A percentile compares a stretch with the other conserved stretches of the same genome.
Conservation (phyloP, 352 stramenopile genomes). For the Globisporangium abappressorium region DNA sequence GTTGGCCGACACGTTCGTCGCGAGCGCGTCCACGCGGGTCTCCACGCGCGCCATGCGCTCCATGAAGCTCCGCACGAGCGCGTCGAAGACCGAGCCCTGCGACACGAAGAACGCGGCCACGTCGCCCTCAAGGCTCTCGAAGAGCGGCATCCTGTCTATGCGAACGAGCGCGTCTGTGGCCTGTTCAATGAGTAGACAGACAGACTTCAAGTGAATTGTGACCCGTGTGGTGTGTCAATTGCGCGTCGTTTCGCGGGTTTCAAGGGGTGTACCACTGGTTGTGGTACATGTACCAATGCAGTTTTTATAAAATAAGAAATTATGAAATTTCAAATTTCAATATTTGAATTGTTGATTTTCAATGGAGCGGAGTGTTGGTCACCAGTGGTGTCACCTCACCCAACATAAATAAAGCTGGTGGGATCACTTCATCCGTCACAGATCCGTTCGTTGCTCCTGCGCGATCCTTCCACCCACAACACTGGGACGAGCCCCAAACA, state of each 20-base stretch:
- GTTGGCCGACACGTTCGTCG: conserved; percentile 21
- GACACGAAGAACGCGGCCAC: conserved; percentile 65
- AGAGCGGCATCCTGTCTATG: conserved; percentile 45
- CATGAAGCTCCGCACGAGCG: conserved; percentile 52
- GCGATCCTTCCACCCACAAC: neutral
- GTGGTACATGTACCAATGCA: no score
- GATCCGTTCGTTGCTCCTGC: neutral
- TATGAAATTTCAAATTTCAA: neutral
- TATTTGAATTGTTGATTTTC: no score
- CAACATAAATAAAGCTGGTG: neutral
- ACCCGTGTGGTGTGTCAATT: neutral
- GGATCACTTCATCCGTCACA: neutral
- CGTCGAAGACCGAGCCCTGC: conserved; percentile 66
- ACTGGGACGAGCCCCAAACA: neutral
- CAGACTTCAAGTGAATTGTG: neutral
- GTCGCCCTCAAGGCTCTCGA: conserved; percentile 61
- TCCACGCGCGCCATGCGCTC: conserved; percentile 47
- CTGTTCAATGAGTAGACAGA: neutral
- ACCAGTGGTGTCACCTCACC: neutral
- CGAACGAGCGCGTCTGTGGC: neutral
- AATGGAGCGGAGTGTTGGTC: neutral
- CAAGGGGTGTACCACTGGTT: no score
- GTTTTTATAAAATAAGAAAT: no score
- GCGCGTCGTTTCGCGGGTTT: neutral
- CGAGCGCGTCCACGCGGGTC: conserved; percentile 38